Percentiles rank a stretch among this genome's conserved stretches.
These are phyloP conservation scores for Saccharomyces pastorianus DNA, from an alignment of 1,139 yeast genomes.

Conservation along the genomic window DNA sequence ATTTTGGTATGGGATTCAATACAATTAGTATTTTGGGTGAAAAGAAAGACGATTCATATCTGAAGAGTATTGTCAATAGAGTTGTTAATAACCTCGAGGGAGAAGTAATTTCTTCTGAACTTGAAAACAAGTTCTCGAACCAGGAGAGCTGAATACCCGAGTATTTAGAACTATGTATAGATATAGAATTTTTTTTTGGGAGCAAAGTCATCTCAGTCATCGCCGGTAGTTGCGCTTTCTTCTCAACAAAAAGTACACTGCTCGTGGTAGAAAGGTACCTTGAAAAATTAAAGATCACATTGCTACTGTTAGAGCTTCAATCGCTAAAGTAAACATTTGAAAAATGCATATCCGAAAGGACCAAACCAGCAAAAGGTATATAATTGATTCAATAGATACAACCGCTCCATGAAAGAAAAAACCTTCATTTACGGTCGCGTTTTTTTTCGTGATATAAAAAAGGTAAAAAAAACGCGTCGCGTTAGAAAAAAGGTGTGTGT, in stretches of 20 bases:
- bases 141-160: conserved; percentile 6
- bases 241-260: neutral
- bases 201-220: neutral
- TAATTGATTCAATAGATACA: neutral
- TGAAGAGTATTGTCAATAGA: conserved; percentile 42
- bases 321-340: neutral
- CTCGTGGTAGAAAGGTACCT: neutral
- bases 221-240: neutral
- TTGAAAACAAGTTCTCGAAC: conserved; percentile 40
- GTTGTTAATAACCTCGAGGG: conserved; percentile 45
- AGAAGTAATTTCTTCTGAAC: conserved; percentile 44
- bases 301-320: neutral
- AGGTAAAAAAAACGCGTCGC: neutral
- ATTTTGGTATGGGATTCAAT: conserved; percentile 50
- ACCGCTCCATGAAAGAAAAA: neutral
- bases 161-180: neutral
- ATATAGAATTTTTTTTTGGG: neutral
- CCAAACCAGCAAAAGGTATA: neutral
- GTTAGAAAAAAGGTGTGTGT: neutral
- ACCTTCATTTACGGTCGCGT: neutral
- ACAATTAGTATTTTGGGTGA: conserved; percentile 70
- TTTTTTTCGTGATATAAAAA: conserved; percentile 1
- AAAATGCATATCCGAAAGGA: neutral
- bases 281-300: neutral
- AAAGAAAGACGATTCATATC: conserved; percentile 31